Conservation (phyloP, 2,329 filamentous ascomycete species). For the Penicillium nordicum region DNA sequence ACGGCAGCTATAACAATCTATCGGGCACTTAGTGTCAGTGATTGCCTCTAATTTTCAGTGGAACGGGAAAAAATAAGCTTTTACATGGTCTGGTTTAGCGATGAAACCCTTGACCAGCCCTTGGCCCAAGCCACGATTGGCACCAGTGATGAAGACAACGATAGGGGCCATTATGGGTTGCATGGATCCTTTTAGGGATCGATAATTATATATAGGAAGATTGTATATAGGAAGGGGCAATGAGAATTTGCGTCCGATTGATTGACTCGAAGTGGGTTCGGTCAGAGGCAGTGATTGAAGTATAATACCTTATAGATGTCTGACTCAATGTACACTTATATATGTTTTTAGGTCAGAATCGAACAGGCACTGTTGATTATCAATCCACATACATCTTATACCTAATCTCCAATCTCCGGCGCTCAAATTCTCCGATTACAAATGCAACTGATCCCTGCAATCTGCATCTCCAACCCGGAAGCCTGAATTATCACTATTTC, state of each 20-base stretch:
- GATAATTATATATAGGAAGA: background rate
- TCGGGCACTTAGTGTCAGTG: background rate
- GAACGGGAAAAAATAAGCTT: background rate
- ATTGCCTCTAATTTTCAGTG: background rate
- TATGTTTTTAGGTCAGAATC: background rate
- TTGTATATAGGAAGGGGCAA: background rate
- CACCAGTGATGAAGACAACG: conserved; percentile 15
- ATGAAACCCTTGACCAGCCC: conserved; percentile 12
- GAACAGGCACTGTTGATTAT: background rate
- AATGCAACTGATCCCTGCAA: background rate
- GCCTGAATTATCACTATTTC: background rate
- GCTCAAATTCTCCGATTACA: background rate
- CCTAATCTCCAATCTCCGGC: background rate
- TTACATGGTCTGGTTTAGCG: conserved; percentile 9
- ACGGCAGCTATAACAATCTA: conserved; percentile 39
- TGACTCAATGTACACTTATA: background rate
- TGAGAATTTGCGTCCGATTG: background rate
- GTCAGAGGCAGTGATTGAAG: background rate
- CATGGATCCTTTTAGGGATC: background rate
- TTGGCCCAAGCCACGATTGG: conserved; percentile 16
- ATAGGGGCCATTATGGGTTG: conserved; percentile 5
- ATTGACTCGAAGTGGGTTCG: background rate
- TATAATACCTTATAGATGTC: background rate
- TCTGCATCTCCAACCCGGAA: background rate
- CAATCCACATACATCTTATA: background rate